Evolutionary conservation across 345 rosid species (phyloP).

Genomic region (Pelargonium nanum): DNA sequence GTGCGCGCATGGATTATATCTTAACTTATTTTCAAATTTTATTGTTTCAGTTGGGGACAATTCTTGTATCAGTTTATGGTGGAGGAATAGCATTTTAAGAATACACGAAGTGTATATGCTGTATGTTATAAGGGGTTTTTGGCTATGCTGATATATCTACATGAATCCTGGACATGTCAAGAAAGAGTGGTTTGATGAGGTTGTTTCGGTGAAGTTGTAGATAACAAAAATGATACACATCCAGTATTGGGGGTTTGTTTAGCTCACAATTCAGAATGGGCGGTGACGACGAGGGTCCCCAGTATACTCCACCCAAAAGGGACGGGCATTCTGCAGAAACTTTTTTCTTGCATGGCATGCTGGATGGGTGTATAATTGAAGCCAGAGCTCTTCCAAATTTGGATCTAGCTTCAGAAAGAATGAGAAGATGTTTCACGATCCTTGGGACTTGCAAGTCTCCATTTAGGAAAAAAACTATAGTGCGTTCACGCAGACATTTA

Average conservation of each 20-base stretch:
- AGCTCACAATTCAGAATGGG: slow-evolving; percentile 13
- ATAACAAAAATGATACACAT: no score
- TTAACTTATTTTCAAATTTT: not conserved
- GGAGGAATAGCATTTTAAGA: not conserved
- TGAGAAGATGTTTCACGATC: slow-evolving; percentile 37
- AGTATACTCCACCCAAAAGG: not conserved
- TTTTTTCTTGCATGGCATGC: slow-evolving; percentile 44
- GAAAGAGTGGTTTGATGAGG: no score
- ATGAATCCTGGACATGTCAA: not conserved
- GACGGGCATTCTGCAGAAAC: slow-evolving; percentile 13
- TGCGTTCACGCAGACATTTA: slow-evolving; percentile 22
- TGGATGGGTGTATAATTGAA: slow-evolving; percentile 47
- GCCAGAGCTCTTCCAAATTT: slow-evolving; percentile 62
- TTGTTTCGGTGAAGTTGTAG: no score
- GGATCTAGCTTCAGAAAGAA: slow-evolving; percentile 51
- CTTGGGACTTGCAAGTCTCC: slow-evolving; percentile 24
- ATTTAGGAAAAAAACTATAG: slow-evolving; percentile 4
- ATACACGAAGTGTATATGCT: not conserved
- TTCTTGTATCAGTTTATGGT: slow-evolving; percentile 16
- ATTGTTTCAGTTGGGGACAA: slow-evolving; percentile 8
- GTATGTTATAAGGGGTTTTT: not conserved
- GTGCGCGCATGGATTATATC: not conserved
- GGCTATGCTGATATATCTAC: not conserved
- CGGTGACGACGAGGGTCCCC: slow-evolving; percentile 2
- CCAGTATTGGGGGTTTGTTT: not conserved